These are phyloP conservation scores for Cicer judaicum DNA, from an alignment of 306 rosid genomes.

Conservation along the genomic window DNA sequence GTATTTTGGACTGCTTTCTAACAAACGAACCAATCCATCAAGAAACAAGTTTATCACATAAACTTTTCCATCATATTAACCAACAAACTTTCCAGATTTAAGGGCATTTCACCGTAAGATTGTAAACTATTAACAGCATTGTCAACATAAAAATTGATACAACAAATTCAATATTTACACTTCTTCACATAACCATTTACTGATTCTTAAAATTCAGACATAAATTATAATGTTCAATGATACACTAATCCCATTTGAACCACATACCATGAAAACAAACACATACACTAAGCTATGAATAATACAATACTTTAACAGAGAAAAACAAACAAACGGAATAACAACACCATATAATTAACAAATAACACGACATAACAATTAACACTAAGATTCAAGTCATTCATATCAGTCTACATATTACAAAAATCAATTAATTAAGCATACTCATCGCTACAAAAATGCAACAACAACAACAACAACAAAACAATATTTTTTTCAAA, in stretches of 20 bases:
- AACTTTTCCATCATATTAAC: background rate
- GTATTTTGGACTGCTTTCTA: too few species aligned
- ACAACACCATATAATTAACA: background rate
- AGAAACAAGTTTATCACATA: slow-evolving; percentile 2
- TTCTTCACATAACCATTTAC: background rate
- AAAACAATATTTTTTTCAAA: background rate
- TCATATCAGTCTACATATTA: background rate
- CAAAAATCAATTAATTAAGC: background rate
- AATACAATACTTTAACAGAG: background rate
- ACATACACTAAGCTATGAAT: background rate
- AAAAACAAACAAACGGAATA: background rate
- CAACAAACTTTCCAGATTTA: background rate
- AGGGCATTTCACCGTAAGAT: background rate
- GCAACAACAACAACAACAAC: background rate
- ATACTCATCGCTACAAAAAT: background rate
- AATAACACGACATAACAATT: too few species aligned
- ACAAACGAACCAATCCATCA: too few species aligned
- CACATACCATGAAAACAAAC: background rate
- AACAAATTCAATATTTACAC: background rate
- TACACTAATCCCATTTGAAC: background rate
- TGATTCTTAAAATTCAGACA: too few species aligned
- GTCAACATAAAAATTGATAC: background rate
- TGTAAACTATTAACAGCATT: background rate
- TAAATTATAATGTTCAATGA: background rate
- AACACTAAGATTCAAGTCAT: background rate